Evolutionary conservation across 768 basidiomycete species (phyloP), one percentile per base, ranked within the genome.

Genomic region (Tylopilus subfusipes): DNA sequence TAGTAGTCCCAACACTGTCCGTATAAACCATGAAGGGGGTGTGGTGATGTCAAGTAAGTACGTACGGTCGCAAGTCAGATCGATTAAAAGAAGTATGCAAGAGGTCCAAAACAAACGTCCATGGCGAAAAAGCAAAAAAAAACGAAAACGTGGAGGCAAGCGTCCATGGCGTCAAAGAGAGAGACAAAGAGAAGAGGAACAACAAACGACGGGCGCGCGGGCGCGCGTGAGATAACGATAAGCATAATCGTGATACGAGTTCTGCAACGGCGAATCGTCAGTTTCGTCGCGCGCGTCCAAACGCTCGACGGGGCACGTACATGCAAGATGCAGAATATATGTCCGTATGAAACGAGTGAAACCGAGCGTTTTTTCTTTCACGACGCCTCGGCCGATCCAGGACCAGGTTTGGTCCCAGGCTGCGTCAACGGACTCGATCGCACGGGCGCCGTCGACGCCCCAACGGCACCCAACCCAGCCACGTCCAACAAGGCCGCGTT

Each of bases 341-440:
- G 16, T 34, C 18, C 34, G 18, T 34, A 34, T 34, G 34, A 18
- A 16, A 9, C n/a, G 10, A 38, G 36, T 9, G n/a, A 9, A 36
- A 19, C n/a, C 16, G 5, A 18, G 36, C 36, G 18, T 18, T 38
- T 38, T 30, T 39, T 45, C 36, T 30, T 39, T 45, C 36, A 57
- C 30, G 42, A 57, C 14, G 12, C 31, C 4, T n/a, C 44, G 25
- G 14, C 45, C 2, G 56, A 58, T 18, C 25, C 33, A 0, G 42
- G 31, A 38, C 27, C 16, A 6, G 45, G 38, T 3, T 11, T 43
- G 2, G 47, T 54, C 30, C n/a, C 52, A 4, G 30, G 24, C 1
- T 61, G 56, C 12, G 60, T 52, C 50, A 68, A 53, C 14, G 66
- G 66, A 42, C 68, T 70, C 30, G 66, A 40, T 14, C 54, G 56